Conservation (phyloP, 257 asterid genomes). For the Leptodermis oblonga region DNA sequence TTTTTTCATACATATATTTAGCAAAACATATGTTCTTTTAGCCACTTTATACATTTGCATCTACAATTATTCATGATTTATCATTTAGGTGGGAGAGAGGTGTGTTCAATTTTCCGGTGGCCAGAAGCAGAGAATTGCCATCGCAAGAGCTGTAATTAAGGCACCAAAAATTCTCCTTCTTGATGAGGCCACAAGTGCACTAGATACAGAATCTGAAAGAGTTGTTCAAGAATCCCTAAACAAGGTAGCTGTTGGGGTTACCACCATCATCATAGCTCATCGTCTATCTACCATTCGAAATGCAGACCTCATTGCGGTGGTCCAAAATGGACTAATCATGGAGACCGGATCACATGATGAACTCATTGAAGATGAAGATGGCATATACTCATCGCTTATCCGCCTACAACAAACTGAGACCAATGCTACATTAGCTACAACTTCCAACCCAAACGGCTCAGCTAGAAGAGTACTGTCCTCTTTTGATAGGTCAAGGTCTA, state of each 20-base stretch:
- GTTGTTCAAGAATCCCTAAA: constrained; percentile 82
- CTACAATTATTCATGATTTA: too few relatives aligned
- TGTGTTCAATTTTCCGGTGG: constrained; percentile 96
- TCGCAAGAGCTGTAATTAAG: constrained; percentile 81
- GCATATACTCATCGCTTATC: constrained; percentile 56
- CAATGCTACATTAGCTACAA: too few relatives aligned
- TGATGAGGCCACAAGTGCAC: constrained; percentile 95
- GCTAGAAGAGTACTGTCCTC: too few relatives aligned
- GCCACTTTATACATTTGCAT: too few relatives aligned
- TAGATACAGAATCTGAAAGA: constrained; percentile 77
- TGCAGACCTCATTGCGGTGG: constrained; percentile 70
- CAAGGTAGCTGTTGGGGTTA: constrained; percentile 70
- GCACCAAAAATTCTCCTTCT: constrained; percentile 78
- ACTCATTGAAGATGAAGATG: constrained; percentile 37
- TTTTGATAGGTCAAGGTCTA: too few relatives aligned
- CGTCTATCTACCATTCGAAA: constrained; percentile 87
- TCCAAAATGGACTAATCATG: constrained; percentile 56
- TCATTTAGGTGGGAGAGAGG: constrained; percentile 96
- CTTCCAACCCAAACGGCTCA: too few relatives aligned
- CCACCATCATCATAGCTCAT: constrained; percentile 79
- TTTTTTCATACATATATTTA: too few relatives aligned
- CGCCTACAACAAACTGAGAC: constrained; percentile 64
- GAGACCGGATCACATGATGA: constrained; percentile 69
- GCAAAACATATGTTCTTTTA: too few relatives aligned
- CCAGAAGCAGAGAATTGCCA: constrained; percentile 87